Percentiles rank a stretch among this genome's conserved stretches.
Conservation (phyloP, 805 yeast species). For the Starmerella stigmatis region DNA sequence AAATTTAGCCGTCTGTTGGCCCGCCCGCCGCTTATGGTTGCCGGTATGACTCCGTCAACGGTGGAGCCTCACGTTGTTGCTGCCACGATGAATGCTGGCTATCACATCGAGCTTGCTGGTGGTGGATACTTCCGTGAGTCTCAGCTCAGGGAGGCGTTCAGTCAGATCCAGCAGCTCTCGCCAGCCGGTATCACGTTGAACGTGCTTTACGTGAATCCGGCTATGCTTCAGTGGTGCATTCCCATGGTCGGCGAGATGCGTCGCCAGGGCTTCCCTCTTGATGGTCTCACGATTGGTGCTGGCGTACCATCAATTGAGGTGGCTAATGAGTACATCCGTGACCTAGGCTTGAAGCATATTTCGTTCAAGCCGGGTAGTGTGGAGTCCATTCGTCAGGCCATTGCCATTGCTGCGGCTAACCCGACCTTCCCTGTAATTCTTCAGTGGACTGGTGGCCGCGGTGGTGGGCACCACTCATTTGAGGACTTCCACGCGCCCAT, state of each 20-base stretch:
- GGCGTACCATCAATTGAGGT: conserved; percentile 98
- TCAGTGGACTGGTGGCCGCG: conserved; percentile 99
- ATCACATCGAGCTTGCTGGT: conserved; percentile 95
- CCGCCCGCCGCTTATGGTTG: conserved; percentile 92
- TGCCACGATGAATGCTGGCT: conserved; percentile 90
- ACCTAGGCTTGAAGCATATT: conserved; percentile 82
- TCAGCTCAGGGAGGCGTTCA: conserved; percentile 63
- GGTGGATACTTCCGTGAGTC: conserved; percentile 88
- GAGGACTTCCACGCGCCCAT: conserved; percentile 99
- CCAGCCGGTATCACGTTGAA: conserved; percentile 89
- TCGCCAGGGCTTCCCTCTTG: conserved; percentile 87
- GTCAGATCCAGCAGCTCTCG: conserved; percentile 55
- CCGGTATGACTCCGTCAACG: conserved; percentile 99
- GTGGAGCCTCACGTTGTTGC: conserved; percentile 90
- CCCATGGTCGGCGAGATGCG: conserved; percentile 86
- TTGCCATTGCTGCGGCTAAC: conserved; percentile 87
- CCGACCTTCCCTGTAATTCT: conserved; percentile 93
- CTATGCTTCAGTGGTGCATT: conserved; percentile 97
- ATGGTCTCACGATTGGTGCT: conserved; percentile 94
- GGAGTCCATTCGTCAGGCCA: conserved; percentile 78
- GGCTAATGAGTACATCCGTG: conserved; percentile 89
- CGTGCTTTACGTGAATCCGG: conserved; percentile 91
- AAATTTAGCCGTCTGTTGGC: conserved; percentile 86
- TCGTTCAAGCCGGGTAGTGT: conserved; percentile 97
- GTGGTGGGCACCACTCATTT: conserved; percentile 99